A percentile compares a stretch with the other conserved stretches of the same genome.
Evolutionary conservation across 257 asterid species (phyloP).

Genomic region (Solanum neorickii): DNA sequence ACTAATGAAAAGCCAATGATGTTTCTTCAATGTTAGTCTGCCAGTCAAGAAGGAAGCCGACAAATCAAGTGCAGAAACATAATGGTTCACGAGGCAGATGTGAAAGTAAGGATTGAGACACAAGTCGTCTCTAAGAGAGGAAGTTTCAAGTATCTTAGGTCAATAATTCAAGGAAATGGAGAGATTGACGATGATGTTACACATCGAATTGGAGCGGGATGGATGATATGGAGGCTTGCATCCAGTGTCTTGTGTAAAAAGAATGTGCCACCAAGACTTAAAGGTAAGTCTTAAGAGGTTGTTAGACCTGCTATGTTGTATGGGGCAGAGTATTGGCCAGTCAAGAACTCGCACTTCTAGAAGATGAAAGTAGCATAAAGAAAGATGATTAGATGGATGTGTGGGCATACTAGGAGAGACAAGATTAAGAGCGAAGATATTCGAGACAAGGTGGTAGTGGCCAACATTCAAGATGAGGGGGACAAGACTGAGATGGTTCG

Average conservation of each 20-base stretch:
- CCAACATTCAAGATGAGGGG: neutral
- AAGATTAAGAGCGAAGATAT: neutral
- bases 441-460: neutral
- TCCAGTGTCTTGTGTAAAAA: neutral
- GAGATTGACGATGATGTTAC: neutral
- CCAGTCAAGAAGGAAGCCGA: neutral
- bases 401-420: neutral
- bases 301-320: neutral
- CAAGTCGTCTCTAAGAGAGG: neutral
- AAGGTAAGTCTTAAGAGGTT: neutral
- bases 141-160: neutral
- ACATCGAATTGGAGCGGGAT: neutral
- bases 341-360: neutral
- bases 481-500: neutral
- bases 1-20: neutral
- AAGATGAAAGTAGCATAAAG: neutral
- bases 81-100: neutral
- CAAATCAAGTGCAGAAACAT: neutral
- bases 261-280: neutral
- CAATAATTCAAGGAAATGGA: neutral
- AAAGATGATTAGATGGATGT: neutral
- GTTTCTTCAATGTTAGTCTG: neutral
- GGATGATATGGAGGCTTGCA: neutral
- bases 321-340: neutral
- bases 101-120: neutral